These are phyloP conservation scores for Monosporascus ibericus DNA, from an alignment of 2,329 filamentous ascomycete species.

Conservation along the genomic window DNA sequence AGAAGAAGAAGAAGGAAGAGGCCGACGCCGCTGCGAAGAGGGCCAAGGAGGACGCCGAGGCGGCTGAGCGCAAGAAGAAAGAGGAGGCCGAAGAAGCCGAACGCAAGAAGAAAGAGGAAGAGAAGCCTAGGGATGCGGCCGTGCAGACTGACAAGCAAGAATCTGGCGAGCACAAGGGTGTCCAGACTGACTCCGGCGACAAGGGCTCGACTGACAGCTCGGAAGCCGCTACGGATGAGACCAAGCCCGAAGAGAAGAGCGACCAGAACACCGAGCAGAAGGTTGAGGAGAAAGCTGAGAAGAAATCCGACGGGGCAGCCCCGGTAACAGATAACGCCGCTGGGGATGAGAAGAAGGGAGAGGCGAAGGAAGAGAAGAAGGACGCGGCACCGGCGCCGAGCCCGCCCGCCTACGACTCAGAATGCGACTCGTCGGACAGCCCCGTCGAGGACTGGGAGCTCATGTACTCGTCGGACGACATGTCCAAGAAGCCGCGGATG, in stretches of 20 bases:
- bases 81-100: constrained; percentile 25
- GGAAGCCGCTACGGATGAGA: constrained; percentile 3
- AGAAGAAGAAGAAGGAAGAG: constrained; percentile 34
- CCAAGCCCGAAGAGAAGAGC: background rate
- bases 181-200: constrained; percentile 14
- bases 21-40: constrained; percentile 19
- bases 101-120: constrained; percentile 8
- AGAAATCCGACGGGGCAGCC: background rate
- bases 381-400: constrained; percentile 10
- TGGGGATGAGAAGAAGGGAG: constrained; percentile 2
- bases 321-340: background rate
- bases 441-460: constrained; percentile 55
- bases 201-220: constrained; percentile 8
- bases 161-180: constrained; percentile 20
- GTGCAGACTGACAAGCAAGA: constrained; percentile 24
- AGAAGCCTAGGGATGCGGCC: constrained; percentile 23
- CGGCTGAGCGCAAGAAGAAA: constrained; percentile 11
- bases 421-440: constrained; percentile 52
- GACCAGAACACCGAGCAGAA: background rate
- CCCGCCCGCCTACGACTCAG: constrained; percentile 33
- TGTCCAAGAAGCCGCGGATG: constrained; percentile 43
- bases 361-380: constrained; percentile 9
- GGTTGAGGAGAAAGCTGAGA: background rate
- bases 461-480: constrained; percentile 53
- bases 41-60: constrained; percentile 27